Base-by-base conservation (phyloP, 306 rosid species). In the Sicyos baderoa region DNA sequence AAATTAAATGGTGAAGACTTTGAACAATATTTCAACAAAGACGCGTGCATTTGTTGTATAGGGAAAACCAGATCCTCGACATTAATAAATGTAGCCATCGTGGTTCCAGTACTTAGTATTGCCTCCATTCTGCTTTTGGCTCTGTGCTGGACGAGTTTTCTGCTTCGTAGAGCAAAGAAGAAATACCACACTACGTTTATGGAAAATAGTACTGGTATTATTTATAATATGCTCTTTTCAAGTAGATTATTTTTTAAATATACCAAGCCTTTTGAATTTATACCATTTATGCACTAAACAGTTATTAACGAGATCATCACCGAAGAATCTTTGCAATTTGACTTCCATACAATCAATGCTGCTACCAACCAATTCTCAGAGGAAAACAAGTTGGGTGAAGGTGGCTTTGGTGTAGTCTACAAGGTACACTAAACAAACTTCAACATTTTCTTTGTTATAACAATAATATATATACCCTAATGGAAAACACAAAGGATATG, bases 321-420 rank as follows among this genome's bases (percentile, higher is more conserved):
- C 51, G 56, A 61, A 5, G 88, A 81, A 25, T 79, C 76, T 18
- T 54, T 83, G 69, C 85, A 84, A 66, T 76, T 77, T 74, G 79
- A 76, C 54, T 72, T 86, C 63, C 58, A 54, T 9, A 74, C 73
- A 10, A 72, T 83, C 49, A 79, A 81, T 77, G 68, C 71, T 71
- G 86, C 86, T 15, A 86, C 85, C 0, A 76, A 78, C 42, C 13
- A 79, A 2, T 86, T 86, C 72, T 81, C 84, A 0, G 60, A 63
- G 9, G 77, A 76, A 11, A 80, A 79, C 67, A 81, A 73, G 76
- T 75, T 81, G 32, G 91, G 87, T 51, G 78, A 78, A 76, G 88
- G 91, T 19, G 86, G 86, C 68, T 86, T 79, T 76, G 88, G 88
- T 42, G 81, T 70, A 15, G 88, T 83, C 71, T 83, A 76, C 77